Evolutionary conservation across 768 basidiomycete species (phyloP).

Genomic region (Trametes cinnabarina): DNA sequence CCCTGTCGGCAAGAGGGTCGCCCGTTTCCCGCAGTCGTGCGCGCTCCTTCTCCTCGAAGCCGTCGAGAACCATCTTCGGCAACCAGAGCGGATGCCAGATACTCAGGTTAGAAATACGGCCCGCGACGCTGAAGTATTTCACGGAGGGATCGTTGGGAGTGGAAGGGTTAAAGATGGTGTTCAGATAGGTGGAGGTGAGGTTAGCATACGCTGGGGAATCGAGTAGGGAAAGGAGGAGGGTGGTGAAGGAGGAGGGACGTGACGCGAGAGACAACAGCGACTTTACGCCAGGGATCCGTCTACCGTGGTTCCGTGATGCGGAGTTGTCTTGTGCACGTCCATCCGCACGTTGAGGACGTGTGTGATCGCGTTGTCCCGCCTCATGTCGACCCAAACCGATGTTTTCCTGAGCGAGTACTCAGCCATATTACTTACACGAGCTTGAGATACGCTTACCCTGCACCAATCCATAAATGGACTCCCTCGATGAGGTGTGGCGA

Average conservation of each 20-base stretch:
- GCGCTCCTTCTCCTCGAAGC: conserved; percentile 64
- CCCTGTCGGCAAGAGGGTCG: conserved; percentile 46
- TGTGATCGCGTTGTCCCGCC: conserved; percentile 1
- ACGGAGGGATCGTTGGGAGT: conserved; percentile 79
- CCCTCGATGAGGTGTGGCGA: conserved; percentile 93
- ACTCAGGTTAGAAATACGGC: conserved; percentile 60
- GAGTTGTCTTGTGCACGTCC: neutral
- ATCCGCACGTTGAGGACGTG: neutral
- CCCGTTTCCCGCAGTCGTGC: conserved; percentile 39
- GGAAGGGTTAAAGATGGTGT: conserved; percentile 74
- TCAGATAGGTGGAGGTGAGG: conserved; percentile 81
- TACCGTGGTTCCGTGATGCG: conserved; percentile 10
- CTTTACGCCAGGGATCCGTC: conserved; percentile 31
- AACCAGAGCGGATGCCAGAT: conserved; percentile 97
- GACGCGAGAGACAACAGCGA: conserved; percentile 51
- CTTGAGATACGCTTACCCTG: conserved; percentile 50
- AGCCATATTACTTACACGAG: neutral
- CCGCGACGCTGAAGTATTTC: conserved; percentile 90
- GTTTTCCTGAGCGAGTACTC: conserved; percentile 55
- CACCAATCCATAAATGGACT: conserved; percentile 99
- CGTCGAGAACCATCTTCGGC: conserved; percentile 91
- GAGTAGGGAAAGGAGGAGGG: conserved; percentile 80
- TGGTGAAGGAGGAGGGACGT: conserved; percentile 81
- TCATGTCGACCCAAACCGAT: conserved; percentile 74
- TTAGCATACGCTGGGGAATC: conserved; percentile 98